Evolutionary conservation across 2,329 filamentous ascomycete genomes (phyloP).

Genomic region (Eurotiales sp.): DNA sequence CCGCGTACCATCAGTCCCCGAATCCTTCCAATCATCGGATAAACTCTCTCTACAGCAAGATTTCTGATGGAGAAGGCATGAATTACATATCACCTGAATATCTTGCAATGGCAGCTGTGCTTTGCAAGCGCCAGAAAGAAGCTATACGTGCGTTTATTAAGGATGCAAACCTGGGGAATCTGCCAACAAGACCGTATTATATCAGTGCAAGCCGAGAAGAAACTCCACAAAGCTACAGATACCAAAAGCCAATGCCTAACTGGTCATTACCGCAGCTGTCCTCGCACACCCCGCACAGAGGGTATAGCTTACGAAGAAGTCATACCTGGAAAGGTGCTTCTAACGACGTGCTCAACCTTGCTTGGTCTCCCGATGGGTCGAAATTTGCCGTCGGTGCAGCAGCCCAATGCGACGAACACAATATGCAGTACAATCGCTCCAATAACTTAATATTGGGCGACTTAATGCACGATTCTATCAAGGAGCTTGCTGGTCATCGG

Average conservation of each 20-base stretch:
- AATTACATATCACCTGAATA: slow-evolving; percentile 6
- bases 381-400: slow-evolving; percentile 56
- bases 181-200: slow-evolving; percentile 19
- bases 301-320: slow-evolving; percentile 5
- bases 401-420: slow-evolving; percentile 51
- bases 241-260: not conserved
- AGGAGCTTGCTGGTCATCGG: slow-evolving; percentile 54
- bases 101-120: slow-evolving; percentile 13
- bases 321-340: slow-evolving; percentile 56
- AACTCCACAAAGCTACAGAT: not conserved
- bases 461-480: slow-evolving; percentile 36
- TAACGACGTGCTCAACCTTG: slow-evolving; percentile 53
- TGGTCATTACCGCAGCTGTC: slow-evolving; percentile 17
- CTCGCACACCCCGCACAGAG: no score
- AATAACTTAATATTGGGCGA: slow-evolving; percentile 57
- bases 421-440: slow-evolving; percentile 58
- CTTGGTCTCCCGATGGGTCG: slow-evolving; percentile 54
- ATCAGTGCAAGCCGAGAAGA: slow-evolving; percentile 10
- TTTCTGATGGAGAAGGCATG: not conserved
- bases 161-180: slow-evolving; percentile 19
- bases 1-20: slow-evolving; percentile 10
- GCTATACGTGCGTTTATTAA: slow-evolving; percentile 22
- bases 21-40: slow-evolving; percentile 3
- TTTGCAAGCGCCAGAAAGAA: slow-evolving; percentile 18
- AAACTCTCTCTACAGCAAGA: slow-evolving; percentile 8